phyloP scores from a whole-genome alignment of 108 stramenopile genomes.

The Cyclotella distinguenda region DNA sequence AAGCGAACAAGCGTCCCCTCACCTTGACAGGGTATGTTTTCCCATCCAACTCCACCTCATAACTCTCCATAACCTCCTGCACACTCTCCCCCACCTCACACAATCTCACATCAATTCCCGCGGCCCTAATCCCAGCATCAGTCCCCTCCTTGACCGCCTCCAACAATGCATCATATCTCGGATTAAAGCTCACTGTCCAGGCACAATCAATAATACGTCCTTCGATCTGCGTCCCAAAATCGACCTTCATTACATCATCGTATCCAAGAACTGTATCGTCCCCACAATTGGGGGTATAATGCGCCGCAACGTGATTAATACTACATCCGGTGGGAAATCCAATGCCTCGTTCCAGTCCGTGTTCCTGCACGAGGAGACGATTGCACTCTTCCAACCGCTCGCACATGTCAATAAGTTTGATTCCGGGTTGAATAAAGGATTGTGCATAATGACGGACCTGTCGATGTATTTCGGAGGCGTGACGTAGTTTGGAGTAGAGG shows the following conservation, averaged over 20 bases:
- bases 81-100: slow-evolving; percentile 96
- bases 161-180: slow-evolving; percentile 87
- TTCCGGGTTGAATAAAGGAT: slow-evolving; percentile 94
- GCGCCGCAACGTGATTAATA: slow-evolving; percentile 98
- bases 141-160: slow-evolving; percentile 96
- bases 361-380: slow-evolving; percentile 85
- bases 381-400: slow-evolving; percentile 92
- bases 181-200: slow-evolving; percentile 97
- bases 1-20: slow-evolving; percentile 11
- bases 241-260: slow-evolving; percentile 97
- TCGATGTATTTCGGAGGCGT: slow-evolving; percentile 93
- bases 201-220: slow-evolving; percentile 99
- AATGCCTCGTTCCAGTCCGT: slow-evolving; percentile 91
- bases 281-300: slow-evolving; percentile 97
- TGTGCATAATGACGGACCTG: slow-evolving; percentile 96
- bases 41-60: slow-evolving; percentile 95
- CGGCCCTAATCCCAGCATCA: slow-evolving; percentile 86
- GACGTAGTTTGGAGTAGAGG: slow-evolving; percentile 87
- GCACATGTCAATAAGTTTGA: slow-evolving; percentile 95
- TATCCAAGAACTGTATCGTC: slow-evolving; percentile 91
- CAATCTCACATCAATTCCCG: slow-evolving; percentile 96
- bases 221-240: slow-evolving; percentile 99
- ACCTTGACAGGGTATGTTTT: slow-evolving; percentile 89
- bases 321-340: slow-evolving; percentile 98
- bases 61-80: slow-evolving; percentile 98